Conservation (phyloP, 768 basidiomycete genomes). For the Trametes villosa region DNA sequence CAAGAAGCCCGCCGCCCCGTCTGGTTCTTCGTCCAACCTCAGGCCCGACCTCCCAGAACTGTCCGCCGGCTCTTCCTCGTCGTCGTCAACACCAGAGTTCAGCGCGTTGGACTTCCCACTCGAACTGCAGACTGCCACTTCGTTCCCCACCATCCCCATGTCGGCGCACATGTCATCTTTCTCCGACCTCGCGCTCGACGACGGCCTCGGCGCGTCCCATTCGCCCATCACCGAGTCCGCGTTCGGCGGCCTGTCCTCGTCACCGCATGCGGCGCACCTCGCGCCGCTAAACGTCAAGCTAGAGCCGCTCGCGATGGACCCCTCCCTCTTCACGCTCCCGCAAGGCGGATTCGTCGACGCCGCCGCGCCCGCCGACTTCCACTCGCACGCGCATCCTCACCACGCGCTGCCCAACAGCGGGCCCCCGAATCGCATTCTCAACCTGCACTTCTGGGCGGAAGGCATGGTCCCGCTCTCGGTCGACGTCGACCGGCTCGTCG, state of each 20-base stretch:
- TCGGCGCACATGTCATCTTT: conserved; percentile 11
- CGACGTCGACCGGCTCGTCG: conserved; percentile 59
- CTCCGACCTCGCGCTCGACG: conserved; percentile 19
- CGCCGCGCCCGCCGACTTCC: conserved; percentile 17
- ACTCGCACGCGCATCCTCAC: no score
- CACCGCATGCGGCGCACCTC: conserved; percentile 20
- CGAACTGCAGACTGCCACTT: conserved; percentile 10
- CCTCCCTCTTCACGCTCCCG: conserved; percentile 31
- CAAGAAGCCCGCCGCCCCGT: conserved; percentile 19
- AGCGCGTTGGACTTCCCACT: conserved; percentile 21
- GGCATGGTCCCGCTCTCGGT: conserved; percentile 69
- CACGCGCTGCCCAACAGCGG: no score
- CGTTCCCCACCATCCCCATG: conserved; percentile 16
- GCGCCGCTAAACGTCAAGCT: conserved; percentile 28
- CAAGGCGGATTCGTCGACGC: conserved; percentile 15
- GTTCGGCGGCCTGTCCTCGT: conserved; percentile 15
- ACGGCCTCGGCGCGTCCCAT: conserved; percentile 10
- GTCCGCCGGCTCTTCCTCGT: conserved; percentile 31
- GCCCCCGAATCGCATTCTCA: conserved; percentile 41
- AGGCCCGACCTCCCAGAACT: conserved; percentile 20
- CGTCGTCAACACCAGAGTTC: conserved; percentile 37
- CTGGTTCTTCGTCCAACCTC: conserved; percentile 10
- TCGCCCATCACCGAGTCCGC: conserved; percentile 11
- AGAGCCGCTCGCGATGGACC: conserved; percentile 33
- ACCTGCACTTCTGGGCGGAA: conserved; percentile 62